Percentiles rank a stretch among this genome's conserved stretches.
Evolutionary conservation across 805 yeast species (phyloP).

Genomic region (Kockiozyma suomiensis): DNA sequence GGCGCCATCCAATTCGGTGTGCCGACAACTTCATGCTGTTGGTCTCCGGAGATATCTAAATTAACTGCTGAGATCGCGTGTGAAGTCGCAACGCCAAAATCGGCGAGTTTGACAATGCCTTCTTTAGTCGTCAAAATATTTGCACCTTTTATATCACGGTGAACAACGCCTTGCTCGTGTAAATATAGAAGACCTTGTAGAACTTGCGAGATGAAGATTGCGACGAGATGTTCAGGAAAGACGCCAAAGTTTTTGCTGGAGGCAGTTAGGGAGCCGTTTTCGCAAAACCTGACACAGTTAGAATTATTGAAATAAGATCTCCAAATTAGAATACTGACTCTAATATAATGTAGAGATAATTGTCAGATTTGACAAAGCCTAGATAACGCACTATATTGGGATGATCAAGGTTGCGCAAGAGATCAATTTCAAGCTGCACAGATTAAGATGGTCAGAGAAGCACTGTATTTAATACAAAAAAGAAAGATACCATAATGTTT

Average conservation of each 20-base stretch:
- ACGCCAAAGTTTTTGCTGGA: slow-evolving; percentile 55
- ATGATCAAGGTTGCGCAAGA: slow-evolving; percentile 65
- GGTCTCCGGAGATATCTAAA: slow-evolving; percentile 26
- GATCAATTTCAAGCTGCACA: slow-evolving; percentile 70
- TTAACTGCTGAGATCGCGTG: slow-evolving; percentile 29
- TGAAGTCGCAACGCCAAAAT: slow-evolving; percentile 72
- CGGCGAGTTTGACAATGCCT: slow-evolving; percentile 71
- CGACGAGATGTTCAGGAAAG: slow-evolving; percentile 57
- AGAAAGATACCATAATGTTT: slow-evolving; percentile 47
- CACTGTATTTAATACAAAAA: too few species aligned
- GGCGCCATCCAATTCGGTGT: slow-evolving; percentile 99
- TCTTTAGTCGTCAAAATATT: slow-evolving; percentile 63
- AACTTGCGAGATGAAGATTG: slow-evolving; percentile 56
- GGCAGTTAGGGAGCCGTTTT: slow-evolving; percentile 66
- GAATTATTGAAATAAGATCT: background rate
- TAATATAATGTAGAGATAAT: slow-evolving; percentile 58
- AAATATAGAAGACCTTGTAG: slow-evolving; percentile 63
- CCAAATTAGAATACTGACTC: slow-evolving; percentile 53
- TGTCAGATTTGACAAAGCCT: slow-evolving; percentile 62
- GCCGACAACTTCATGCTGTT: slow-evolving; percentile 54
- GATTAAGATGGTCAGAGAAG: slow-evolving; percentile 27
- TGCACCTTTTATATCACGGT: slow-evolving; percentile 77
- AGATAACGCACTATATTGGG: slow-evolving; percentile 68
- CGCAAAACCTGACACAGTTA: slow-evolving; percentile 44
- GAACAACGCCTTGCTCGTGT: slow-evolving; percentile 74